Conservation (phyloP, 2,329 filamentous ascomycete genomes). For the Colletotrichum musae region DNA sequence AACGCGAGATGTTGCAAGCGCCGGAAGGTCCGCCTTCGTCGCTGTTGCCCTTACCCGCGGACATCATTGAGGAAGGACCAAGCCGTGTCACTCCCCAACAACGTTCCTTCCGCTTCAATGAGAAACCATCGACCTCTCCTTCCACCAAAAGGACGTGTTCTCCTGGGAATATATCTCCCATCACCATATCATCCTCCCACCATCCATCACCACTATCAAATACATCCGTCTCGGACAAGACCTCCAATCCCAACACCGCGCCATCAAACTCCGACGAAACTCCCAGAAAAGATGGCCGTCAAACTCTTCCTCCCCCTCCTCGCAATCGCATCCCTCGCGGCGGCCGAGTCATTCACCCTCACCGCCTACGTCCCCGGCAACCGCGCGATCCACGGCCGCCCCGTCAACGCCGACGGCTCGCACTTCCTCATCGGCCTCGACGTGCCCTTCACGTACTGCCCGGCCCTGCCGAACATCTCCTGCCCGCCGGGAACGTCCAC, state of each 20-base stretch:
- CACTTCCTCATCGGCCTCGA: constrained; percentile 48
- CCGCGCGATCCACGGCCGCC: constrained; percentile 43
- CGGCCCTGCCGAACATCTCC: constrained; percentile 6
- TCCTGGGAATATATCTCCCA: no score
- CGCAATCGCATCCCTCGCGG: background rate
- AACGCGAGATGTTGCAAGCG: background rate
- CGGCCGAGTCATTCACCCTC: constrained; percentile 45
- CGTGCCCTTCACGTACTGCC: constrained; percentile 23
- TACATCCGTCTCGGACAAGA: no score
- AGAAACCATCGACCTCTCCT: no score
- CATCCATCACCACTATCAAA: no score
- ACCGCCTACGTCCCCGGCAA: constrained; percentile 44
- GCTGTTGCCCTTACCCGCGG: background rate
- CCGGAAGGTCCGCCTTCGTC: background rate
- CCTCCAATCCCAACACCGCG: no score
- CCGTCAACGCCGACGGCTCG: constrained; percentile 47
- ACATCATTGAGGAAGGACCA: background rate
- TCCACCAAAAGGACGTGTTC: no score
- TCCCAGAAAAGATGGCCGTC: background rate
- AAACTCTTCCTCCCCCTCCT: background rate
- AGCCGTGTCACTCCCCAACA: no score
- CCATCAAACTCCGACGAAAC: background rate
- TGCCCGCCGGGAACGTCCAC: constrained; percentile 49
- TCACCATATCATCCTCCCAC: no score
- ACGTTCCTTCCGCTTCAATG: no score